Base-by-base conservation (phyloP, 2,329 filamentous ascomycete genomes). In the Aspergillus luchuensis region DNA sequence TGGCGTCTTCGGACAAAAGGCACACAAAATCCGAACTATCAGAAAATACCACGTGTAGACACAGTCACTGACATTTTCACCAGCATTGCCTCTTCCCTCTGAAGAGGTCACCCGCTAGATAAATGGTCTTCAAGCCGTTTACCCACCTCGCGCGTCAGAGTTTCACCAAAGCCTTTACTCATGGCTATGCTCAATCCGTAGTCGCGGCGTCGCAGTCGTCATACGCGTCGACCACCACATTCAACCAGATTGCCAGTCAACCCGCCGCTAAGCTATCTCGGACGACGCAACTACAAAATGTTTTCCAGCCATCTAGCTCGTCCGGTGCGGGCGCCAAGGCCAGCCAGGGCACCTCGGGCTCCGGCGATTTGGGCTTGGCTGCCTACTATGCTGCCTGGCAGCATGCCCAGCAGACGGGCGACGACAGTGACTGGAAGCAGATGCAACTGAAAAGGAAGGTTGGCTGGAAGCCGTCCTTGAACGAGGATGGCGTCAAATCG, bases 121-220 rank as follows among this genome's bases (percentile, higher is more conserved):
- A 96, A 96, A 98, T 97, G 94, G 82, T 84, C 70, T 83, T 87
- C 77, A 89, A 89, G 80, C 81, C 82, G 71, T 88, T 88, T 72
- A 86, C 87, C 74, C 85, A 87, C 84, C 91, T 98, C 85, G 92
- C 96, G 87, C 94, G 95, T 84, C 91, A 94, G 86, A 93, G 91
- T 89, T 90, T 97, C 81, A 89, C 91, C 76, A 98, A 98, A 84
- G 92, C 93, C 74, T 90, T 98, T 79, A 94, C 92, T 78, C 92
- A 98, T 87, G 94, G 94, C 81, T 98, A 97, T 86, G 93, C 93
- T 71, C 94, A 98, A 79, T 97, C 93, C 66, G 90, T 98, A 80
- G 92, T 99, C 81, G 95, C 95, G 74, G 94, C 92, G 72, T 92
- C 92, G 66, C 92, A 97, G 85, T 89, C 90, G 82, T 85, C 87